Evolutionary conservation across 129 eudicot species (phyloP).

Genomic region (Dittrichia graveolens): DNA sequence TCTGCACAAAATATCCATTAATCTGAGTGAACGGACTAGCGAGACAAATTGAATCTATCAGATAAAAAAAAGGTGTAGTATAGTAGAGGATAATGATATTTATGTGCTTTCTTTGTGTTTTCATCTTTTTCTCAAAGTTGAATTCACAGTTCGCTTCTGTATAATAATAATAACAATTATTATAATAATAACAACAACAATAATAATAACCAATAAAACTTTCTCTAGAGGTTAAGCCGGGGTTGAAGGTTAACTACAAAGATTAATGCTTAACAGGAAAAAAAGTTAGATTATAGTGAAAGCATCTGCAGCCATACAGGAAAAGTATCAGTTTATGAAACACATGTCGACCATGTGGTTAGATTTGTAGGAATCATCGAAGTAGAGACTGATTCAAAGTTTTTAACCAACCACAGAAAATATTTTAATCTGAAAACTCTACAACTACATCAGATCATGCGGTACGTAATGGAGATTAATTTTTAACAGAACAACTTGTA

Average conservation of each 20-base stretch:
- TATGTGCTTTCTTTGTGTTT: slow-evolving; percentile 8
- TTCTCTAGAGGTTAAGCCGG: not conserved
- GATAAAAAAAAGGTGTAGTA: not conserved
- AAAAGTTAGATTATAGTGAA: not conserved
- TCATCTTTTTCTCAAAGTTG: not conserved
- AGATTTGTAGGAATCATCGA: too few relatives aligned
- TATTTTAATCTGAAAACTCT: not conserved
- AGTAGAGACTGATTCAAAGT: too few relatives aligned
- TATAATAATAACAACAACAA: too few relatives aligned
- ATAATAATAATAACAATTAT: not conserved
- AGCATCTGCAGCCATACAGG: not conserved
- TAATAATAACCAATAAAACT: too few relatives aligned
- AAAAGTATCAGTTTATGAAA: not conserved
- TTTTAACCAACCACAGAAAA: too few relatives aligned
- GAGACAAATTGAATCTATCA: slow-evolving; percentile 7
- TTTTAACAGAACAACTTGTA: not conserved
- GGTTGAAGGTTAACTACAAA: not conserved
- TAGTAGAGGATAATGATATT: slow-evolving; percentile 4
- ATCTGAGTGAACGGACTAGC: slow-evolving; percentile 12
- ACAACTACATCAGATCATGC: slow-evolving; percentile 10
- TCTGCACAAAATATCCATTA: slow-evolving; percentile 8
- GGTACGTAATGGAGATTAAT: not conserved
- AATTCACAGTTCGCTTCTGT: not conserved
- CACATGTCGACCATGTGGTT: too few relatives aligned
- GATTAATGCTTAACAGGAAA: not conserved